Evolutionary conservation across 768 basidiomycete genomes (phyloP), one percentile per base, ranked within the genome.

Genomic region (Boletus barrowsii): DNA sequence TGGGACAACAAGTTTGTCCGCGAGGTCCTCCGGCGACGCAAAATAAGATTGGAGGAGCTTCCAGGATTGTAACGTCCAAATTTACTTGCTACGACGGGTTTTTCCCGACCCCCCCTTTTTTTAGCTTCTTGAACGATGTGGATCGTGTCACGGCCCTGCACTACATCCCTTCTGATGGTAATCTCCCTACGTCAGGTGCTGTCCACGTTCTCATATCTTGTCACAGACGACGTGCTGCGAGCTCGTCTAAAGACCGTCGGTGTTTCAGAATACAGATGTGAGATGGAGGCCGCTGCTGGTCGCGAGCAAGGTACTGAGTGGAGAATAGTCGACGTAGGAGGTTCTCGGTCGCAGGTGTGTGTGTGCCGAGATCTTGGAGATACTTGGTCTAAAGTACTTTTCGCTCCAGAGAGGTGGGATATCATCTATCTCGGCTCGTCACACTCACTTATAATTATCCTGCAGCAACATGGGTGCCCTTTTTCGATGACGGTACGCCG

Each of bases 231-330:
- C 54, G 79, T 82, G 26, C 66, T 82, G 43, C 74, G 69, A 51
- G 81, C 80, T 9, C 75, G 80, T 24, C 67, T 82, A 33, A 83
- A 83, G 65, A 82, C 80, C 0, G 85, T 92, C 35, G 89, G 89
- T 10, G 88, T 90, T 9, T 84, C 86, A 4, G 89, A 91, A 68
- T 89, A 91, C 71, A 84, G 79, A 68, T 91, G 90, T 59, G 83
- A 88, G 72, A 89, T 91, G 85, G 89, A 79, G 62, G 79, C 84
- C 10, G 76, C 73, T 6, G 74, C 73, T 26, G 73, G 80, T 20
- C 71, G 75, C 32, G 80, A 81, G 56, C 73, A 75, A 46, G 79
- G 80, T 13, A 75, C 79, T 2, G 77, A 82, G 54, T 81, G 79
- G 79, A 72, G 80, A 52, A 80, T 81, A 63, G 74, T 80, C 42